These are phyloP conservation scores for Rhodomyrtus tomentosa DNA, from an alignment of 345 rosid genomes.

Conservation along the genomic window DNA sequence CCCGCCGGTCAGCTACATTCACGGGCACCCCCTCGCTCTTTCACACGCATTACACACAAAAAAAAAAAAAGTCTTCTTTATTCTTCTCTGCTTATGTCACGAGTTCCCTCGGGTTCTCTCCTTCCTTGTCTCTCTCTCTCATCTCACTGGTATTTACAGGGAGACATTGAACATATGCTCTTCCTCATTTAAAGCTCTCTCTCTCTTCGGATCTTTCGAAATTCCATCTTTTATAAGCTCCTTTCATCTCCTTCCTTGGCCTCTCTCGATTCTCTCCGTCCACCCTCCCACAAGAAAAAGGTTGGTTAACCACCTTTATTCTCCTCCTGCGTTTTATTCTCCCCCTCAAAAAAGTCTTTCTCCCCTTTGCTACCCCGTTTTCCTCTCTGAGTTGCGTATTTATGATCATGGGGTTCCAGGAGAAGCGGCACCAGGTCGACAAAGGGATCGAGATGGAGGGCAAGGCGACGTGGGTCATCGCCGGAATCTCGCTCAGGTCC, in stretches of 20 bases:
- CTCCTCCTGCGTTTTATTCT: not conserved
- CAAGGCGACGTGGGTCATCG: constrained; percentile 8
- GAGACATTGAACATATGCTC: not conserved
- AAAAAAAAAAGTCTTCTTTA: not conserved
- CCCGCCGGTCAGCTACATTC: constrained; percentile 1
- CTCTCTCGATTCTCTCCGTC: not conserved
- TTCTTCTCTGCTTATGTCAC: constrained; percentile 11
- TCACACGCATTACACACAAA: not conserved
- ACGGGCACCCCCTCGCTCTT: not conserved
- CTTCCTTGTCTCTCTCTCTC: not conserved
- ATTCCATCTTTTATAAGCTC: not conserved
- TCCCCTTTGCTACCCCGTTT: not conserved
- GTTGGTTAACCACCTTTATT: not conserved
- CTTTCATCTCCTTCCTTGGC: not conserved
- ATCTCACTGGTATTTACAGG: not conserved
- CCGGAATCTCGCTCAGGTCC: constrained; percentile 21
- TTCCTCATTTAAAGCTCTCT: not conserved
- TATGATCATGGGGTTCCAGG: constrained; percentile 2
- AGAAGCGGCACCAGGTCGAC: not conserved
- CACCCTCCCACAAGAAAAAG: not conserved
- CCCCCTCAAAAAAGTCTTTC: not conserved
- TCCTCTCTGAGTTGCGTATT: not conserved
- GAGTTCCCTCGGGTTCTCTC: constrained; percentile 25
- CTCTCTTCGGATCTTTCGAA: not conserved
- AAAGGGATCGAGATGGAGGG: not conserved